phyloP scores from a whole-genome alignment of 2,329 filamentous ascomycete genomes.

The Talaromyces islandicus region DNA sequence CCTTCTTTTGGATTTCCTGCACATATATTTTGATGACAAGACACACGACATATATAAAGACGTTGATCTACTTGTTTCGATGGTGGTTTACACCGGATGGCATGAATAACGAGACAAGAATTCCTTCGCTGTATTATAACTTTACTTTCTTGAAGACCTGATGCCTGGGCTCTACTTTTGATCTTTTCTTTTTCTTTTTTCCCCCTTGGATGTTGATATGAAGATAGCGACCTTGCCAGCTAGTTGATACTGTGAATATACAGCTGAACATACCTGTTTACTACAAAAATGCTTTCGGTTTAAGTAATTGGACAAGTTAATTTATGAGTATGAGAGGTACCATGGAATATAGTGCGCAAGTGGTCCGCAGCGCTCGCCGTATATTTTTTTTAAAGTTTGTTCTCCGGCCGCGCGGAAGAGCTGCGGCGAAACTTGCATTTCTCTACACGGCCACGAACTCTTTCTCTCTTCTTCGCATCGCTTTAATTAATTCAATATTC shows the following conservation, averaged over 20 bases:
- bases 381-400: conserved; percentile 6
- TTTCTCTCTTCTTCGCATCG: background rate
- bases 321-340: background rate
- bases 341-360: background rate
- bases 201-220: background rate
- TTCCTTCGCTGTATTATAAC: background rate
- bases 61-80: background rate
- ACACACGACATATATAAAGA: background rate
- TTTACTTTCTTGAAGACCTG: background rate
- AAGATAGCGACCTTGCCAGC: background rate
- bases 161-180: background rate
- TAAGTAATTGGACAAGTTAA: background rate
- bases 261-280: background rate
- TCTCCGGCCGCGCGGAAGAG: conserved; percentile 1
- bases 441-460: background rate
- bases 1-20: conserved; percentile 1
- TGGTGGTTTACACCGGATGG: conserved; percentile 6
- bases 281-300: background rate
- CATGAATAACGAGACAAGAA: conserved; percentile 9
- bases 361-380: conserved; percentile 1
- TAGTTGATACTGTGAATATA: background rate
- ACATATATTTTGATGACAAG: conserved; percentile 2
- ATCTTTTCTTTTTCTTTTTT: background rate
- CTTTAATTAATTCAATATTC: background rate
- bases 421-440: background rate